Base-by-base conservation (phyloP, 768 basidiomycete species). In the Strobilomyces confusus region DNA sequence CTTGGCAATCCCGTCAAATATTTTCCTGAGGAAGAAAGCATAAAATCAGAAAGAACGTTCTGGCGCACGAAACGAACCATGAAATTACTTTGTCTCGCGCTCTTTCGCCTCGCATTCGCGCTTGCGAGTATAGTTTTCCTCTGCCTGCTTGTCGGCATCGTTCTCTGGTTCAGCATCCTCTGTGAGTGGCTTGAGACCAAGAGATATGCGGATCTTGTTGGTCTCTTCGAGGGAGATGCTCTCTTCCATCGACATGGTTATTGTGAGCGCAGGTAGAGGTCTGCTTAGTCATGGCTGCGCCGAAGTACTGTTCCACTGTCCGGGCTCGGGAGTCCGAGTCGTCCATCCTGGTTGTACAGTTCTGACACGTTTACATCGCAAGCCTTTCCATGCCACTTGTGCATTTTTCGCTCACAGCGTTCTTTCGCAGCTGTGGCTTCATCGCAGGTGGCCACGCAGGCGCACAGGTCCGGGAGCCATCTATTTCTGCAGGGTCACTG, bases 161-260 rank as follows among this genome's bases (percentile, higher is more conserved):
- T 84, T 77, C n/a, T 77, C 80, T 9, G 87, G 81, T 15, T 75
- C 80, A 38, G 79, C 76, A 61, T 92, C 89, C 61, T 93, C 94
- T 17, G 86, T 88, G 52, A 98, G 80, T 38, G 97, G 95, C 68
- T 94, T 92, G 54, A 99, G 84, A 58, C 97, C 97, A 36, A 97
- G 80, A 5, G 87, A 88, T 54, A 95, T 83, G 74, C 97, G 92
- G 69, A 97, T 90, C 73, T 89, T 94, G 79, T 95, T 95, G 34
- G 93, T 95, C 77, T 95, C 92, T 65, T 94, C 92, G 66, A 95
- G 81, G 65, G 88, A 89, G 67, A 95, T 88, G 60, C 89, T 86
- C 71, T 90, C 83, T 75, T 92, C 87, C 87, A 89, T 84, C 17
- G 85, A 79, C 77, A n/a, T n/a, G n/a, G n/a, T n/a, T n/a, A 80